phyloP scores from a whole-genome alignment of 352 stramenopile genomes.

The Phytophthora citrophthora region DNA sequence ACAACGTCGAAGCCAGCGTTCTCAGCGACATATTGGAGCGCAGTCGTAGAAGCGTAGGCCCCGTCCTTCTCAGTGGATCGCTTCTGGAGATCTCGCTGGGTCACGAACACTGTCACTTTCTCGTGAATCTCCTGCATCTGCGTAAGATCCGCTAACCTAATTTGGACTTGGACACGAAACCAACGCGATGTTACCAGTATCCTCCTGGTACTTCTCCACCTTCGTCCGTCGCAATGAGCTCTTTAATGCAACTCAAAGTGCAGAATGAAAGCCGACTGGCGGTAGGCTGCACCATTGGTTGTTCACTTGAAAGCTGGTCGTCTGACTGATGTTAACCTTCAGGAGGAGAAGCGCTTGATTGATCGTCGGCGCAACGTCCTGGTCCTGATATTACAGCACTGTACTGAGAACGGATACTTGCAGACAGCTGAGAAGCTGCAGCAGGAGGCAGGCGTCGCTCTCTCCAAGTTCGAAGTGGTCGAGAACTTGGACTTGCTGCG shows the following conservation, averaged over 20 bases:
- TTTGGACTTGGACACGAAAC: conserved; percentile 10
- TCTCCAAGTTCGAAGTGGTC: conserved; percentile 91
- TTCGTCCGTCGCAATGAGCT: conserved; percentile 58
- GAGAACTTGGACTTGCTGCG: conserved; percentile 93
- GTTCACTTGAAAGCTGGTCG: neutral
- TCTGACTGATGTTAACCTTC: conserved; percentile 5
- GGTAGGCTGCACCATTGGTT: conserved; percentile 31
- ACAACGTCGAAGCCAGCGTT: conserved; percentile 48
- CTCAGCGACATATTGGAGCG: conserved; percentile 51
- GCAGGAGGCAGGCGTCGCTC: conserved; percentile 81
- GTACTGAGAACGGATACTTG: conserved; percentile 86
- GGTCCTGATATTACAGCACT: conserved; percentile 87
- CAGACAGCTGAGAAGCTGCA: conserved; percentile 87
- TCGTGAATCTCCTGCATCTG: conserved; percentile 34
- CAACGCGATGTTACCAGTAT: conserved; percentile 7
- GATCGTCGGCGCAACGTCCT: conserved; percentile 88
- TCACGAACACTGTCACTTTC: conserved; percentile 41
- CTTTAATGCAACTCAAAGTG: conserved; percentile 82
- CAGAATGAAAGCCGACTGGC: conserved; percentile 82
- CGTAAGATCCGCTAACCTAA: neutral
- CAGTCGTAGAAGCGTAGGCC: conserved; percentile 1
- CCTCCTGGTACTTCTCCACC: neutral
- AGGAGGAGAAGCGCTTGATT: conserved; percentile 89
- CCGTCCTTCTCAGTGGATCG: neutral
- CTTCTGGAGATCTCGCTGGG: conserved; percentile 24